A percentile compares a stretch with the other conserved stretches of the same genome.
Evolutionary conservation across 1,284 basidiomycete genomes (phyloP).

Genomic region (Volvariella volvacea): DNA sequence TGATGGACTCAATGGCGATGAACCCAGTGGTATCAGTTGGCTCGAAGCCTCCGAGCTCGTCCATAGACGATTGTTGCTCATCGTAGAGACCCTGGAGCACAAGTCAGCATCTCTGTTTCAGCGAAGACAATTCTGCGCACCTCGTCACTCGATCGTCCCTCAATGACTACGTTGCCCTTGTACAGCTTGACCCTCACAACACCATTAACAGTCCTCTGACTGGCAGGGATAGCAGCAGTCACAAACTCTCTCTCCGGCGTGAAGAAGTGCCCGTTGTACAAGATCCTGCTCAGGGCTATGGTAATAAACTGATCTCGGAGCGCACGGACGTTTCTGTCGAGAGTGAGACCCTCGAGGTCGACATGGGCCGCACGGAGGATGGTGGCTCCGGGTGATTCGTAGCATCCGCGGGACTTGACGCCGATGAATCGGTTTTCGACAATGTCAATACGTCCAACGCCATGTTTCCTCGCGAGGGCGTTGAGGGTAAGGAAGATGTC

Average conservation of each 20-base stretch:
- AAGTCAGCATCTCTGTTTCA: slow-evolving; percentile 3
- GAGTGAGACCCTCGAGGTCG: slow-evolving; percentile 94
- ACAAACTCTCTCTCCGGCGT: slow-evolving; percentile 97
- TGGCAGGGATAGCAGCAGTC: slow-evolving; percentile 82
- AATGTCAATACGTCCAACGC: slow-evolving; percentile 95
- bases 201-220: slow-evolving; percentile 96
- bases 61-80: slow-evolving; percentile 97
- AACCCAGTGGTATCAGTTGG: slow-evolving; percentile 90
- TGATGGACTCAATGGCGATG: slow-evolving; percentile 92
- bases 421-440: slow-evolving; percentile 99
- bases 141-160: slow-evolving; percentile 89
- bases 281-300: slow-evolving; percentile 81
- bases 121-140: slow-evolving; percentile 28
- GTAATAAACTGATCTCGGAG: slow-evolving; percentile 95
- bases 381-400: slow-evolving; percentile 95
- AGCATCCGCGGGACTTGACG: slow-evolving; percentile 98
- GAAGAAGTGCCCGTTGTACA: slow-evolving; percentile 98
- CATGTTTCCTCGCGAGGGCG: slow-evolving; percentile 89
- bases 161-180: slow-evolving; percentile 95
- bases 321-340: slow-evolving; percentile 95
- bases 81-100: slow-evolving; percentile 80
- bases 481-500: slow-evolving; percentile 95
- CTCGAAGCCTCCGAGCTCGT: slow-evolving; percentile 97
- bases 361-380: slow-evolving; percentile 95
- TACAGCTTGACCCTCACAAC: slow-evolving; percentile 86